Base-by-base conservation (phyloP, 148 eudicot genomes). In the Dianthus caryophyllus region DNA sequence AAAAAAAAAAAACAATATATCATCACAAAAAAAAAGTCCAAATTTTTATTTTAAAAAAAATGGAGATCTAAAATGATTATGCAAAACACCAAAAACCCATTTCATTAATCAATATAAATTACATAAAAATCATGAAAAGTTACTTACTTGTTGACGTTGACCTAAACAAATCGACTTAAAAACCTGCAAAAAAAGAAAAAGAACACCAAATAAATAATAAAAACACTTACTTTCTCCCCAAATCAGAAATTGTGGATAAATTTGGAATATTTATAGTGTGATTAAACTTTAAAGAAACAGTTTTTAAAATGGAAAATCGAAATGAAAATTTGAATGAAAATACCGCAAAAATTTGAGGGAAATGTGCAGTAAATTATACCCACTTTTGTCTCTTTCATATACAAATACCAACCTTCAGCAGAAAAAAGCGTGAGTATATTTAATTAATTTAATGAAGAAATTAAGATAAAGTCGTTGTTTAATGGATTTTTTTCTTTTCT, bases 261-360 rank as follows among this genome's bases (percentile, higher is more conserved):
- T 26, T n/a, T 21, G 36, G 29, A 59, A 57, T 78, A 85, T 78
- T 75, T 83, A 85, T 80, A 72, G 83, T 71, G 68, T n/a, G 54
- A 71, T n/a, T n/a, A n/a, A n/a, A n/a, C n/a, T n/a, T n/a, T n/a
- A n/a, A 60, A 53, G 38, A 44, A 52, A 39, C 63, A 63, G 60
- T 54, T 66, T 43, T 41, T 53, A 61, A n/a, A 69, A 58, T 67
- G 51, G 74, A 43, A 54, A 75, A 71, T 56, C 61, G 0, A 70
- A 66, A 74, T 74, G 77, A 78, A 81, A 79, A 33, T 77, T 74
- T 11, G 27, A 53, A 22, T 22, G 57, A 53, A 84, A 82, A 81
- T 81, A 30, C 65, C 38, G 1, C 46, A 29, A 75, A n/a, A 77
- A 61, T 62, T 36, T 36, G 12, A 26, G 55, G 11, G 21, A 44